These are phyloP conservation scores for Capsicum chinense DNA, from an alignment of 257 asterid genomes.

Conservation along the genomic window DNA sequence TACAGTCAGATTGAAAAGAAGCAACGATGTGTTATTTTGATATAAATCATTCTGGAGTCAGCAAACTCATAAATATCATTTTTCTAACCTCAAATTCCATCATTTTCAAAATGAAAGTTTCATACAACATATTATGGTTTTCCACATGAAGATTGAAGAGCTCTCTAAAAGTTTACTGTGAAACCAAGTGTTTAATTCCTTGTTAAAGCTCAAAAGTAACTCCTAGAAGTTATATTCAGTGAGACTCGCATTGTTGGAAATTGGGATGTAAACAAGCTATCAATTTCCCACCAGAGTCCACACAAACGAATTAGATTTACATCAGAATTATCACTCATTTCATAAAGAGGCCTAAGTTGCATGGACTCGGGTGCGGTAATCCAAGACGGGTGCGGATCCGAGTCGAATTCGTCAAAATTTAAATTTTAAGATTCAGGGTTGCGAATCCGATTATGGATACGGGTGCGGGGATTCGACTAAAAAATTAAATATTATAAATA, in stretches of 20 bases:
- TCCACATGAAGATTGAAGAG: background rate
- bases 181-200: background rate
- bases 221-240: background rate
- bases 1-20: background rate
- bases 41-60: background rate
- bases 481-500: too few species aligned
- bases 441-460: too few species aligned
- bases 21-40: background rate
- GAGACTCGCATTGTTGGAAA: background rate
- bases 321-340: conserved; percentile 9
- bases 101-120: conserved; percentile 22
- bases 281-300: background rate
- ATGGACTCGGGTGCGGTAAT: too few species aligned
- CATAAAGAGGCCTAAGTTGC: background rate
- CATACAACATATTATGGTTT: background rate
- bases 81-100: background rate
- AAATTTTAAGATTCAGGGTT: too few species aligned
- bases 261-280: background rate
- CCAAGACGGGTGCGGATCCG: too few species aligned
- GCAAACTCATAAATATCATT: background rate
- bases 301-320: background rate
- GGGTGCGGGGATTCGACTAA: too few species aligned
- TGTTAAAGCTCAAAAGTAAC: background rate
- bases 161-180: background rate
- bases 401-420: too few species aligned